Conservation (phyloP, 2,329 filamentous ascomycete species). For the Trichophyton rubrum region DNA sequence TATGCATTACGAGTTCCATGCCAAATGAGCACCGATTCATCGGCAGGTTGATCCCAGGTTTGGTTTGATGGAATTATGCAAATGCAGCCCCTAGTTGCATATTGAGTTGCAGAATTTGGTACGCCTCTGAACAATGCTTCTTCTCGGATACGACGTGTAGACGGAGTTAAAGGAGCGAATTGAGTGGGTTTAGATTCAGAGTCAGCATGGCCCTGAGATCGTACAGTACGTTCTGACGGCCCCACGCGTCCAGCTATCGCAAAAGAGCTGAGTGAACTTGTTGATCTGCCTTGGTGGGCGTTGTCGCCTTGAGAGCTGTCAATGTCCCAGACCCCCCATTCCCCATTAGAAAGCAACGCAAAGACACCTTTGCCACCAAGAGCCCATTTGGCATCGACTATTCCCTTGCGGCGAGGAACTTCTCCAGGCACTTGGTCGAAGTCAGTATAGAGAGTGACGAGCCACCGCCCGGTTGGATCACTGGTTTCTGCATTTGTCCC, state of each 20-base stretch:
- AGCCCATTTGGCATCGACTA: constrained; percentile 37
- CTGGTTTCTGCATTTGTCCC: constrained; percentile 22
- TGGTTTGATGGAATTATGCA: constrained; percentile 29
- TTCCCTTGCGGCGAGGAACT: constrained; percentile 27
- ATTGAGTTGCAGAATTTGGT: constrained; percentile 17
- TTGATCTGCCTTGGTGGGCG: constrained; percentile 28
- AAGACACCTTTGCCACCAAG: constrained; percentile 34
- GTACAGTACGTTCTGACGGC: constrained; percentile 12
- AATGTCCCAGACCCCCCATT: constrained; percentile 40
- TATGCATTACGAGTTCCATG: constrained; percentile 30
- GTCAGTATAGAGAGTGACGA: constrained; percentile 30
- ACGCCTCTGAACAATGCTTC: constrained; percentile 33
- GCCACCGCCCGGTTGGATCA: constrained; percentile 30
- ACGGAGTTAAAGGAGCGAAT: constrained; percentile 37
- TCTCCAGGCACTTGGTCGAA: constrained; percentile 25
- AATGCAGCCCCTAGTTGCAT: constrained; percentile 28
- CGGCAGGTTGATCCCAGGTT: constrained; percentile 24
- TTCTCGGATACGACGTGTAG: constrained; percentile 36
- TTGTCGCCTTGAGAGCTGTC: constrained; percentile 30
- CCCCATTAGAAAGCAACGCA: constrained; percentile 34
- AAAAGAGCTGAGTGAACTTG: constrained; percentile 31
- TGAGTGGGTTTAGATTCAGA: constrained; percentile 21
- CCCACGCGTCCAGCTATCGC: constrained; percentile 31
- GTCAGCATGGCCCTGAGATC: constrained; percentile 15
- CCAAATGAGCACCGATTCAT: constrained; percentile 35